Conservation (phyloP, 768 basidiomycete species). For the Pleurotus salmoneostramineus region DNA sequence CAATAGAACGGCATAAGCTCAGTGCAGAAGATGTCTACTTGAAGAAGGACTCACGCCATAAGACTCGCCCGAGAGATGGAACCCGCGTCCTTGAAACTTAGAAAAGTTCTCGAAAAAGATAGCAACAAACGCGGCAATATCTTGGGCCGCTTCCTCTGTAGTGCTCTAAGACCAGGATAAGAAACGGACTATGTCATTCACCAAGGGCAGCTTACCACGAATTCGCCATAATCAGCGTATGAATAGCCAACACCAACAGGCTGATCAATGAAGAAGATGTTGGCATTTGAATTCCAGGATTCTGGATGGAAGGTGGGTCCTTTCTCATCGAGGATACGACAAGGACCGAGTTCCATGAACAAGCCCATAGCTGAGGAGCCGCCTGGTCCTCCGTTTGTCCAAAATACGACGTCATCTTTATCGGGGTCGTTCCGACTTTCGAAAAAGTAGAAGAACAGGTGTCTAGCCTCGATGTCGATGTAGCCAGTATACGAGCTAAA, state of each 20-base stretch:
- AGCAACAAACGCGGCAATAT: constrained; percentile 65
- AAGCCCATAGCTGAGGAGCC: constrained; percentile 50
- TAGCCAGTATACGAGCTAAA: constrained; percentile 60
- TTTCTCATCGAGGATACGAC: constrained; percentile 49
- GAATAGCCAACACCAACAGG: constrained; percentile 61
- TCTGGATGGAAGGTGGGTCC: constrained; percentile 51
- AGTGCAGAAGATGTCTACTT: background rate
- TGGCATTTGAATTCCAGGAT: constrained; percentile 67
- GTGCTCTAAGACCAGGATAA: constrained; percentile 36
- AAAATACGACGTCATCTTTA: constrained; percentile 59
- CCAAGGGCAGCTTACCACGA: constrained; percentile 34
- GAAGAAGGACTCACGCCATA: constrained; percentile 53
- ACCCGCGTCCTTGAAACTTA: constrained; percentile 61
- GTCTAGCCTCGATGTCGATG: constrained; percentile 59
- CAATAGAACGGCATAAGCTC: background rate
- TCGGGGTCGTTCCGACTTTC: constrained; percentile 61
- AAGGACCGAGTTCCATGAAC: constrained; percentile 79
- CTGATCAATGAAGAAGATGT: constrained; percentile 60
- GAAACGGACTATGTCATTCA: background rate
- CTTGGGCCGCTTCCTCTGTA: constrained; percentile 63
- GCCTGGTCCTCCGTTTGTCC: constrained; percentile 45
- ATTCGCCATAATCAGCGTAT: constrained; percentile 60
- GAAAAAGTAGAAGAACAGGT: constrained; percentile 77
- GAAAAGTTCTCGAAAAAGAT: constrained; percentile 75
- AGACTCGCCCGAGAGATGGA: constrained; percentile 72